These are phyloP conservation scores for Gynandropsis gynandra DNA, from an alignment of 345 rosid genomes.

Conservation along the genomic window DNA sequence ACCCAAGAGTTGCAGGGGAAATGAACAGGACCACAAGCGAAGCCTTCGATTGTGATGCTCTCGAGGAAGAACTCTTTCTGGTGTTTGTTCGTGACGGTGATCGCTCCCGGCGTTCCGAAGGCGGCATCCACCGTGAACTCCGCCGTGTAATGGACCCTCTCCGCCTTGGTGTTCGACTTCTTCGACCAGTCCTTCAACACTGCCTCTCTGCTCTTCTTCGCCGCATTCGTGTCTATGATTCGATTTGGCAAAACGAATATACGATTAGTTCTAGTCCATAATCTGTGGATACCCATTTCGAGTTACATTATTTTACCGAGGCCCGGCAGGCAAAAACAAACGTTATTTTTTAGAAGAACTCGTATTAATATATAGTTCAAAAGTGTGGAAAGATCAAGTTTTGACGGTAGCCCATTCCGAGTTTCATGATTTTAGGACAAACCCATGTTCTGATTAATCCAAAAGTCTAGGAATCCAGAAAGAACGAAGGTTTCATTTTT, in stretches of 20 bases:
- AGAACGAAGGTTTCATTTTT: neutral
- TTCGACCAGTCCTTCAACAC: constrained; percentile 77
- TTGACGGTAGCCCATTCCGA: too few relatives aligned
- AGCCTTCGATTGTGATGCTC: constrained; percentile 79
- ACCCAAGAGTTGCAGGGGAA: constrained; percentile 98
- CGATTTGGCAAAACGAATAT: neutral
- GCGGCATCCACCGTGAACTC: constrained; percentile 65
- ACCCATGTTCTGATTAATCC: neutral
- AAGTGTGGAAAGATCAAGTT: too few relatives aligned
- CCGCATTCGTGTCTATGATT: constrained; percentile 54
- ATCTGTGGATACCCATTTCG: neutral
- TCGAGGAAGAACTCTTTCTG: constrained; percentile 86
- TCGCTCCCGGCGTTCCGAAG: constrained; percentile 86
- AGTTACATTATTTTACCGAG: neutral
- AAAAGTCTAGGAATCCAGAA: neutral
- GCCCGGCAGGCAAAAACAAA: neutral
- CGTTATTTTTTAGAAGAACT: neutral
- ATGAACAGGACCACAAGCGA: constrained; percentile 74
- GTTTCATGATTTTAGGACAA: neutral
- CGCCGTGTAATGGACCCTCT: constrained; percentile 78
- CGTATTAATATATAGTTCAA: neutral
- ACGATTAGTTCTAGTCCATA: too few relatives aligned
- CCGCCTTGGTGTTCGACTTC: constrained; percentile 65
- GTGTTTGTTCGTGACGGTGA: constrained; percentile 76
- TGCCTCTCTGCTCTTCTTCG: constrained; percentile 75